A percentile compares a stretch with the other conserved stretches of the same genome.
Evolutionary conservation across 768 basidiomycete species (phyloP).

Genomic region (Neoboletus brunneissimus): DNA sequence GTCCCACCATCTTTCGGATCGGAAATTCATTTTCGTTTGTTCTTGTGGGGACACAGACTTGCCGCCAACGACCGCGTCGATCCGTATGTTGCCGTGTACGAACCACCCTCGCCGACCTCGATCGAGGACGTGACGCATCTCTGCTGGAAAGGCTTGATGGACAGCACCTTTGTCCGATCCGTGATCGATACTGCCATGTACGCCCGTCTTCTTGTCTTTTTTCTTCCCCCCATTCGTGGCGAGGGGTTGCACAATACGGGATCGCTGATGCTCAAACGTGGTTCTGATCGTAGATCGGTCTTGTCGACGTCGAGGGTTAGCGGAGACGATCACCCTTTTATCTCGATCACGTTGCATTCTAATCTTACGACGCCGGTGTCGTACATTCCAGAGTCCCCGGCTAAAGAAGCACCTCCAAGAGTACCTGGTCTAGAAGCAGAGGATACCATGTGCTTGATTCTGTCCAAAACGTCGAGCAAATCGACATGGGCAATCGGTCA

Average conservation of each 20-base stretch:
- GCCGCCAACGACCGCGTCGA: slow-evolving; percentile 61
- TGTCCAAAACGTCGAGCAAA: slow-evolving; percentile 22
- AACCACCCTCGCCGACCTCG: slow-evolving; percentile 44
- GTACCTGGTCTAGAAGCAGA: slow-evolving; percentile 50
- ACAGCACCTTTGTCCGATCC: slow-evolving; percentile 49
- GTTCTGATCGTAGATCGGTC: slow-evolving; percentile 2
- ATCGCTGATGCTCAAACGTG: background rate
- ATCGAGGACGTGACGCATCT: slow-evolving; percentile 51
- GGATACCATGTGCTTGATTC: slow-evolving; percentile 49
- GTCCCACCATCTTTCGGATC: background rate
- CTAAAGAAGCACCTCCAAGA: slow-evolving; percentile 35
- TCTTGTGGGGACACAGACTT: slow-evolving; percentile 39
- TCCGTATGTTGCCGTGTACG: slow-evolving; percentile 67
- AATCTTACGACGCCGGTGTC: slow-evolving; percentile 47
- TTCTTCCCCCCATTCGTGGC: background rate
- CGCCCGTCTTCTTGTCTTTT: background rate
- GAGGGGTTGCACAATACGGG: background rate
- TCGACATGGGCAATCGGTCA: slow-evolving; percentile 45
- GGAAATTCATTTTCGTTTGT: background rate
- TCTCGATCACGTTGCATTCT: slow-evolving; percentile 35
- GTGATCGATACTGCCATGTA: slow-evolving; percentile 46
- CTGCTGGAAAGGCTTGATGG: slow-evolving; percentile 59
- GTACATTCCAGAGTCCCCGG: slow-evolving; percentile 39
- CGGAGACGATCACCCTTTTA: slow-evolving; percentile 11
- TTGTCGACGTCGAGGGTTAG: slow-evolving; percentile 4